Conservation (phyloP, 1,284 basidiomycete genomes). For the Austroboletus novae-zelandiae region DNA sequence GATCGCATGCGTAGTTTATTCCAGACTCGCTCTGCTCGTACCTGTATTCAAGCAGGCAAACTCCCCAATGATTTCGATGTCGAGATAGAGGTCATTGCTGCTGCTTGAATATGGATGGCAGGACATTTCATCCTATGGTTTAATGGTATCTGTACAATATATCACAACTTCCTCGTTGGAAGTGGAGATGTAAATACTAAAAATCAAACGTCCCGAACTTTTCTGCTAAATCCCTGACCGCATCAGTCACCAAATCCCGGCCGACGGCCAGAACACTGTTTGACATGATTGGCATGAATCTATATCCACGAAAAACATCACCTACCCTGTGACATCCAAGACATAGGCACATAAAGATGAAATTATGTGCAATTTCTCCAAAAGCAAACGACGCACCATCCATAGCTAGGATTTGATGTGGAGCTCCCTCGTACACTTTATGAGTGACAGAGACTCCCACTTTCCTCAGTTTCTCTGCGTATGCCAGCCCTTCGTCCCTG, state of each 20-base stretch:
- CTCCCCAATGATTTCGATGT: constrained; percentile 76
- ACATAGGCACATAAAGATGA: constrained; percentile 10
- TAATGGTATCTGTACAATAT: not conserved
- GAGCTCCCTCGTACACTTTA: constrained; percentile 44
- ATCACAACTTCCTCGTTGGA: not conserved
- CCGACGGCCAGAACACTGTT: constrained; percentile 37
- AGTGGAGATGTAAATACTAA: not conserved
- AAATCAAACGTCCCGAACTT: constrained; percentile 27
- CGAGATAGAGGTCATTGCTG: constrained; percentile 75
- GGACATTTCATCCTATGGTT: not conserved
- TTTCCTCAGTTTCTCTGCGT: constrained; percentile 44
- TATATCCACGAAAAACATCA: constrained; percentile 1
- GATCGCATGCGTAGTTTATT: constrained; percentile 36
- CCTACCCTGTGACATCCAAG: constrained; percentile 23
- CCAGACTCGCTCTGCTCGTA: constrained; percentile 74
- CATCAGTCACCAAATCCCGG: constrained; percentile 42
- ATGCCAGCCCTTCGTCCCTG: constrained; percentile 52
- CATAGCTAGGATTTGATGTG: constrained; percentile 50
- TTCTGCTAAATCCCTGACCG: constrained; percentile 36
- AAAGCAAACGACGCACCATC: constrained; percentile 38
- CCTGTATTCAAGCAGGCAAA: constrained; percentile 76
- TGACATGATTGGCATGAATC: constrained; percentile 7
- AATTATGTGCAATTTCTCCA: constrained; percentile 3
- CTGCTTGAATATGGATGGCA: constrained; percentile 25
- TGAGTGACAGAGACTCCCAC: constrained; percentile 44